Evolutionary conservation across 441 rosid genomes (phyloP).

Genomic region (Gossypium aridum): DNA sequence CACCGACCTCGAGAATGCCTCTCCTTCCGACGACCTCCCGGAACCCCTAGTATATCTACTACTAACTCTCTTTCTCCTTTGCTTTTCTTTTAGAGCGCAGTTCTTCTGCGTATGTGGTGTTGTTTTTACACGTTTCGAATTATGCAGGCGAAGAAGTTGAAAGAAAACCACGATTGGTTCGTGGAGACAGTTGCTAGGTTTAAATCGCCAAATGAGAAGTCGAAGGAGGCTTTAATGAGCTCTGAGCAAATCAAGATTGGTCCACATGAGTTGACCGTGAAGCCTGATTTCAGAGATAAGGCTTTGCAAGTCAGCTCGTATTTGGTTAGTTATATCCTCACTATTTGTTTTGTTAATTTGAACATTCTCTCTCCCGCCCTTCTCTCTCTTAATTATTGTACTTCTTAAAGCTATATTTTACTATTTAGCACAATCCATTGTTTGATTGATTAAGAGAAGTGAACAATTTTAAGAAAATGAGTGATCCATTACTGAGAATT

Average conservation of each 20-base stretch:
- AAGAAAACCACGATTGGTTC: slow-evolving; percentile 71
- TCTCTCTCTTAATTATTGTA: neutral
- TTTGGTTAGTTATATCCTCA: slow-evolving; percentile 41
- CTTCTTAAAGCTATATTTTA: neutral
- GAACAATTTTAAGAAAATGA: neutral
- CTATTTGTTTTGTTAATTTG: neutral
- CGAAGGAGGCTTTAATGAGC: slow-evolving; percentile 75
- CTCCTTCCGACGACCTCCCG: slow-evolving; percentile 55
- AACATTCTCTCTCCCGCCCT: neutral
- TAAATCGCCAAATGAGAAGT: slow-evolving; percentile 55
- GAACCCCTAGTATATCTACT: slow-evolving; percentile 37
- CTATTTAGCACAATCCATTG: neutral
- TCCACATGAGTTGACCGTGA: slow-evolving; percentile 44
- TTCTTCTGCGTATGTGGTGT: neutral
- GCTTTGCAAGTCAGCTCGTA: slow-evolving; percentile 66
- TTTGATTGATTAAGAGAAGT: neutral
- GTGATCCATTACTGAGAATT: neutral
- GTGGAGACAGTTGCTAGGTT: slow-evolving; percentile 51
- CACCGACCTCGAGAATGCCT: slow-evolving; percentile 53
- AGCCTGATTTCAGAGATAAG: slow-evolving; percentile 58
- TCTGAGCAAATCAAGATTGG: slow-evolving; percentile 50
- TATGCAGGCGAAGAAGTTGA: slow-evolving; percentile 62
- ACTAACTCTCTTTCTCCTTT: neutral
- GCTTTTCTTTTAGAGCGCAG: neutral
- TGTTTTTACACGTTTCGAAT: neutral